Base-by-base conservation (phyloP, 805 yeast genomes). In the Candida takata region DNA sequence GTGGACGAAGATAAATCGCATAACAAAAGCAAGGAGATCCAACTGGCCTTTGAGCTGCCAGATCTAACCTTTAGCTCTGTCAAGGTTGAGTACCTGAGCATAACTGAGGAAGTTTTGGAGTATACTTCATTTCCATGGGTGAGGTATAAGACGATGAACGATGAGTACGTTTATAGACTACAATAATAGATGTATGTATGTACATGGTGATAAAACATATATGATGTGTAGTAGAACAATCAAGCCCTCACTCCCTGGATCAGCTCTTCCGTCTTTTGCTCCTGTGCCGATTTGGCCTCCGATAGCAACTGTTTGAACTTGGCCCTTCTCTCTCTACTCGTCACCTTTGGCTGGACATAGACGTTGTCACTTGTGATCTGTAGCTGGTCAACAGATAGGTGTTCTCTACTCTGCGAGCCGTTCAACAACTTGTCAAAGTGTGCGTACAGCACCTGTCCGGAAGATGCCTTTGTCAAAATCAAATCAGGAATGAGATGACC, bases 111-210 rank as follows among this genome's bases (percentile, higher is more conserved):
- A 6, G 69, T 66, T 34, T 54, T 81, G 50, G 64, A 70, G 35
- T 78, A 78, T 45, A 75, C 83, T 6, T 72, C 84, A 28, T 82
- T 83, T 51, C 88, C 92, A 0, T 83, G 94, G 94, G 80, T 83
- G 1, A 65, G 81, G 36, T 80, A 82, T 49, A 58, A 69, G 39
- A 70, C 72, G 5, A 43, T 56, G 16, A 49, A 42, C 25, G 71
- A 64, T 37, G 60, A 65, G 27, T 52, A 50, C 37, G 42, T 52
- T 17, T 52, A 49, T 42, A 52, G 57, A 49, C 24, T 44, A 35
- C 23, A 31, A 17, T 13, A 4, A 11, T 20, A 12, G 29, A 27
- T 15, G 16, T 8, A n/a, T 15, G 17, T 28, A 28, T 28, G 23
- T 20, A 20, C 23, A 20, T 20, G 23, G 23, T 20, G 7, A 10